Base-by-base conservation (phyloP, 805 yeast species). In the Cyberlindnera meyerae region DNA sequence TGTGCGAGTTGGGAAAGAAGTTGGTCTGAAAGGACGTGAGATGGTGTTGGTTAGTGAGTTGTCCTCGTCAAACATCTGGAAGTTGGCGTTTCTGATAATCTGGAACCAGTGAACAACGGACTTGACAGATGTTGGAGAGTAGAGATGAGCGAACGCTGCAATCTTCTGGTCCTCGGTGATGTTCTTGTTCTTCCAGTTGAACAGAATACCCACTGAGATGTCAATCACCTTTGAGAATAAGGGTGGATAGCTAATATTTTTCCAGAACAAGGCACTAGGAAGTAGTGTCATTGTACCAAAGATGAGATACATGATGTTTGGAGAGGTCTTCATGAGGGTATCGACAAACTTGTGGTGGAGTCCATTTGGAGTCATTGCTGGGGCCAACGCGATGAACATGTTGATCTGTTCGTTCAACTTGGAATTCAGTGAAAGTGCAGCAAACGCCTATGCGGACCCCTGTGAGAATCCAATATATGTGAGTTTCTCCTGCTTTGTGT, bases 61-160 rank as follows among this genome's bases (percentile, higher is more conserved):
- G 18, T 58, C 55, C 44, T 86, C 95, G 52, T 84, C 93, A 60
- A 78, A 90, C 95, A 93, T 82, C 58, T 89, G 96, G 58, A 90
- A 89, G 32, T 74, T 71, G 31, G 75, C 75, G 6, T 82, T 70
- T 35, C 81, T 70, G 43, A 90, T 84, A 36, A 90, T 89, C 61
- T 87, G 96, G 52, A 87, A 86, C 96, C 96, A 87, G 60, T 87
- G 96, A n/a, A 88, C 97, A 30, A 87, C 88, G 8, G 84, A 75
- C 59, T 89, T 90, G 18, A 89, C 97, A 2, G 89, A 78, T 0
- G 97, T 87, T 16, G 95, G 82, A 2, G 96, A 84, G 62, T 89
- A 90, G 37, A 90, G 66, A 57, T 93, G 97, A 13, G 86, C 77
- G 59, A 86, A 90, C 12, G 85, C 73, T n/a, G 84, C 71, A 32